These are phyloP conservation scores for Fagopyrum esculentum DNA, from an alignment of 148 eudicot genomes.

Conservation along the genomic window DNA sequence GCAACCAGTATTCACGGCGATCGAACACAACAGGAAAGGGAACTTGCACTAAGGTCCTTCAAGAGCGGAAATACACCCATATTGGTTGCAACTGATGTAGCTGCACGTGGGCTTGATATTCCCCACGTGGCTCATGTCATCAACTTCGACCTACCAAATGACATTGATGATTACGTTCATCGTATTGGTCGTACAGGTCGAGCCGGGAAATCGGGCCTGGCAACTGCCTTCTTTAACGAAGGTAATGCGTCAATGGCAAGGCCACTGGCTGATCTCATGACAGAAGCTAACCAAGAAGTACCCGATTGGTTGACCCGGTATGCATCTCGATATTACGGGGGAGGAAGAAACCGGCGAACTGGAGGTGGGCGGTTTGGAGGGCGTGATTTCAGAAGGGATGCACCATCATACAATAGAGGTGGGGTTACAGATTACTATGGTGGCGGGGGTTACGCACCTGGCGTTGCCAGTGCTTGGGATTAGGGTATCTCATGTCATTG, in stretches of 20 bases:
- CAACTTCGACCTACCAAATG: conserved; percentile 87
- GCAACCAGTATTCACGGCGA: conserved; percentile 89
- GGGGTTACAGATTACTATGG: conserved; percentile 28
- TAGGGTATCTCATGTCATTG: conserved; percentile 12
- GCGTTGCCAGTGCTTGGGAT: conserved; percentile 77
- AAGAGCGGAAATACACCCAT: conserved; percentile 72
- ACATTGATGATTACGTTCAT: conserved; percentile 85
- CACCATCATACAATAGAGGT: conserved; percentile 20
- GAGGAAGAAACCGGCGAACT: conserved; percentile 40
- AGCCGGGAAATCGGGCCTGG: conserved; percentile 84
- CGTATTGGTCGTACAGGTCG: conserved; percentile 90
- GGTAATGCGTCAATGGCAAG: conserved; percentile 51
- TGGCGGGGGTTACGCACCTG: conserved; percentile 28
- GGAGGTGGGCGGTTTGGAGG: conserved; percentile 67
- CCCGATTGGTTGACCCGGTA: conserved; percentile 68
- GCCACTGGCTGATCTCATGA: conserved; percentile 62
- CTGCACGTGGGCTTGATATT: conserved; percentile 84
- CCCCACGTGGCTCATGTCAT: conserved; percentile 80
- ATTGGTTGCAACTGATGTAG: conserved; percentile 86
- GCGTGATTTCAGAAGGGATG: conserved; percentile 58
- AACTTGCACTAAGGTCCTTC: conserved; percentile 67
- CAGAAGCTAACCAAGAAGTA: conserved; percentile 79
- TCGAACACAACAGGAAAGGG: conserved; percentile 86
- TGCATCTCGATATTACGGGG: conserved; percentile 46
- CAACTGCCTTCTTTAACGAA: conserved; percentile 82